These are phyloP conservation scores for Claviceps pusilla DNA, from an alignment of 2,329 filamentous ascomycete species.

Conservation along the genomic window DNA sequence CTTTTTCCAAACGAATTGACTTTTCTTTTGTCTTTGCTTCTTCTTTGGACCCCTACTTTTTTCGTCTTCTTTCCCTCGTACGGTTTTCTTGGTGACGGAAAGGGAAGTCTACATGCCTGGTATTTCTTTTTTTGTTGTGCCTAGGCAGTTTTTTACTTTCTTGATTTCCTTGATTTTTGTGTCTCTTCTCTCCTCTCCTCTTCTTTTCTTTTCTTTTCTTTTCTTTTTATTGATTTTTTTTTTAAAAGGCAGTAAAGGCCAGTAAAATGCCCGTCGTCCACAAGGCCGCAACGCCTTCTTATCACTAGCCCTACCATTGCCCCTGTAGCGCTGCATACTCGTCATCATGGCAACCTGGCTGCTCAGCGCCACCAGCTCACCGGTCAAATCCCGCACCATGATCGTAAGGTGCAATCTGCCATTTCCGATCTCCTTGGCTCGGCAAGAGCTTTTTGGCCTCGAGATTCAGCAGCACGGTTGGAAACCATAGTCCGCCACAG, in stretches of 20 bases:
- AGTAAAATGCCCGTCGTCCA: neutral
- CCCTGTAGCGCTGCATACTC: conserved; percentile 6
- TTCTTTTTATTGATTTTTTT: no score
- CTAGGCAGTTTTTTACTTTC: neutral
- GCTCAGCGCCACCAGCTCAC: conserved; percentile 15
- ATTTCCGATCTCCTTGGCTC: conserved; percentile 49
- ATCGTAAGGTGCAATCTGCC: conserved; percentile 63
- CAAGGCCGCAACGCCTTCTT: neutral
- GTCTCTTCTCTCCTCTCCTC: no score
- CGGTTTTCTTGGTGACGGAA: neutral
- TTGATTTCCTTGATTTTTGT: no score
- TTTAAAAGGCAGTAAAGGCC: neutral
- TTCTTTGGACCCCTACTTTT: neutral
- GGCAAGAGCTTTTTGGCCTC: conserved; percentile 62
- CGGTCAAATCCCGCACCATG: conserved; percentile 34
- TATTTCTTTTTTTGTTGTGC: neutral
- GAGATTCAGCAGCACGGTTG: conserved; percentile 58
- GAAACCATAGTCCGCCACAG: conserved; percentile 52
- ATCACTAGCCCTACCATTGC: neutral
- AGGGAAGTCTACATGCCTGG: neutral
- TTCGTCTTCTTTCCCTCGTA: neutral
- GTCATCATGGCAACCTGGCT: conserved; percentile 14
- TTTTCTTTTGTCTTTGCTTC: neutral
- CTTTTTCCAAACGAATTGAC: neutral
- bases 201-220: no score